Evolutionary conservation across 164 flowering plant genomes (phyloP).

Genomic region (Stephania cephalantha): DNA sequence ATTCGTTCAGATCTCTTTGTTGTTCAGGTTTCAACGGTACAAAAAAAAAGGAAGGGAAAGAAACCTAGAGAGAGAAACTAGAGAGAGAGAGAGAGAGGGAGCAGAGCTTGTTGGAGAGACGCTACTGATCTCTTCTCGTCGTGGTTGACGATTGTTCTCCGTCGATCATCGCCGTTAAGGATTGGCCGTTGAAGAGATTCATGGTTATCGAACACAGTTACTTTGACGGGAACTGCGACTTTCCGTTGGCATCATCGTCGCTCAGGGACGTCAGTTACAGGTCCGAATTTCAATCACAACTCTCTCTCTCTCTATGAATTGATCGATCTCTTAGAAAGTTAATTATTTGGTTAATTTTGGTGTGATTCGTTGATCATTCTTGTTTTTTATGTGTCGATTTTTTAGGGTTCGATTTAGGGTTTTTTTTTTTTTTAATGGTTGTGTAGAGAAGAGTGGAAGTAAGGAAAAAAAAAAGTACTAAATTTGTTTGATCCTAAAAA

Average conservation of each 20-base stretch:
- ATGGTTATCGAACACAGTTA: constrained; percentile 17
- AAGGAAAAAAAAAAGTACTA: too few relatives aligned
- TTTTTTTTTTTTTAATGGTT: too few relatives aligned
- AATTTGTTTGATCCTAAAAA: too few relatives aligned
- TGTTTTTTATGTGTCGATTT: background rate
- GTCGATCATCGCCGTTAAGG: background rate
- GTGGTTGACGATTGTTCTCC: background rate
- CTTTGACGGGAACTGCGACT: constrained; percentile 3
- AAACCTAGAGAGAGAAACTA: background rate
- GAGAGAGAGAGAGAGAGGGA: background rate
- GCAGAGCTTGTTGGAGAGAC: background rate
- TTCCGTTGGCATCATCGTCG: constrained; percentile 5
- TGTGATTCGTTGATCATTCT: background rate
- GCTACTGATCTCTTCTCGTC: background rate
- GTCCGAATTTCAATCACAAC: background rate
- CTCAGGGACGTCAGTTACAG: constrained; percentile 18
- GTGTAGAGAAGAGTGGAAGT: too few relatives aligned
- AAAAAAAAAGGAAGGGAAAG: background rate
- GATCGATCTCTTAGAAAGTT: background rate
- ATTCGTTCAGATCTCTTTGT: background rate
- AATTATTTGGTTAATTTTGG: background rate
- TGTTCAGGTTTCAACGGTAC: background rate
- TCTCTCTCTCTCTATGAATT: too few relatives aligned
- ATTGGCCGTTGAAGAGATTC: background rate
- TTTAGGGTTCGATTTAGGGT: background rate